A percentile compares a stretch with the other conserved stretches of the same genome.
phyloP scores from a whole-genome alignment of 352 stramenopile genomes.

The Globisporangium polare region DNA sequence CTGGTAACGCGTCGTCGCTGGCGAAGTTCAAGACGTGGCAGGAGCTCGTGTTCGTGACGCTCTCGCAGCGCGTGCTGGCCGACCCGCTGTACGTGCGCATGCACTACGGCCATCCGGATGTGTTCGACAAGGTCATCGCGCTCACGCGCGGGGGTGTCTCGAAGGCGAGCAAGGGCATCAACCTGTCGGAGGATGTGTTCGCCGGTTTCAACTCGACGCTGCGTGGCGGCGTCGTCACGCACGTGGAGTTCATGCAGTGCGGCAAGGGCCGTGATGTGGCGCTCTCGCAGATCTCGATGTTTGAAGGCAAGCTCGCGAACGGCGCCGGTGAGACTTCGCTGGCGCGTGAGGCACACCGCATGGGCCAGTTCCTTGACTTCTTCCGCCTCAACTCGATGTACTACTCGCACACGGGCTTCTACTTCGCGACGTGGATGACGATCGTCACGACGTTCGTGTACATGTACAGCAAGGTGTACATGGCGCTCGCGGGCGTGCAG shows the following conservation, averaged over 20 bases:
- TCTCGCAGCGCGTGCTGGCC: constrained; percentile 76
- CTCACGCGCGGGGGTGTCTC: constrained; percentile 74
- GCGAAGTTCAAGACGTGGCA: constrained; percentile 87
- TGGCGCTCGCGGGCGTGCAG: constrained; percentile 69
- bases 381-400: constrained; percentile 87
- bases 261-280: constrained; percentile 83
- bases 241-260: constrained; percentile 88
- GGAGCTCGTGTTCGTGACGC: constrained; percentile 81
- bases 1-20: constrained; percentile 75
- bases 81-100: constrained; percentile 73
- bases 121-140: constrained; percentile 78
- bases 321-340: constrained; percentile 76
- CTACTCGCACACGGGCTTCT: constrained; percentile 86
- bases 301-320: constrained; percentile 83
- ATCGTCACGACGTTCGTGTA: constrained; percentile 87
- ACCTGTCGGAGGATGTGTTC: constrained; percentile 85
- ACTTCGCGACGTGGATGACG: constrained; percentile 85
- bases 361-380: constrained; percentile 86
- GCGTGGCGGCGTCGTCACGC: constrained; percentile 68
- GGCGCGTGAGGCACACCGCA: constrained; percentile 73
- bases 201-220: constrained; percentile 79
- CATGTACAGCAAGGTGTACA: constrained; percentile 86
- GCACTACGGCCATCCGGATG: constrained; percentile 83
- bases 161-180: constrained; percentile 82
- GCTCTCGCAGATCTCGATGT: constrained; percentile 85